phyloP scores from a whole-genome alignment of 139 green algal genomes.

The Volvox africanus region DNA sequence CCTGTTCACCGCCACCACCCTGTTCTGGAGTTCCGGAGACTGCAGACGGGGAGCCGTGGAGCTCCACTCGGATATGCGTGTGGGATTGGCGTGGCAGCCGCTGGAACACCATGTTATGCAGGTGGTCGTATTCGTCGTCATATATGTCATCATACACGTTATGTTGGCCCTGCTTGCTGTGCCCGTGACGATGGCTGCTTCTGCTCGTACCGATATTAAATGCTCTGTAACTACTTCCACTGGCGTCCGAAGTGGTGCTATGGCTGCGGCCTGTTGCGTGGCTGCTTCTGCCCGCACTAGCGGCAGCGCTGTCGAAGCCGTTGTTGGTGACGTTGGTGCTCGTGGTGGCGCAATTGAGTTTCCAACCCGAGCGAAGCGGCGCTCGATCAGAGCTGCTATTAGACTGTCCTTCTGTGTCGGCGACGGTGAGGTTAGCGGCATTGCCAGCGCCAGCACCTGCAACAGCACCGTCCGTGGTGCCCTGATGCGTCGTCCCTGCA shows the following conservation, averaged over 20 bases:
- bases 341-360: background rate
- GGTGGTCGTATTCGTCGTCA: constrained; percentile 11
- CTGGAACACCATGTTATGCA: constrained; percentile 38
- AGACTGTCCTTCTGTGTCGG: background rate
- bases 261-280: background rate
- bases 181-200: background rate
- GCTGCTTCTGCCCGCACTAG: too few species aligned
- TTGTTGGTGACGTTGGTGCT: background rate
- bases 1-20: background rate
- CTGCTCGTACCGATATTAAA: background rate
- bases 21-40: background rate
- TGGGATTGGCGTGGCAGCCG: background rate
- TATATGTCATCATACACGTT: background rate
- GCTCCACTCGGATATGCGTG: background rate
- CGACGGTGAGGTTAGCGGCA: background rate
- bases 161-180: background rate
- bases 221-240: too few species aligned
- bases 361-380: background rate
- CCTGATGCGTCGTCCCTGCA: too few species aligned
- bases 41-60: background rate
- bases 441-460: background rate
- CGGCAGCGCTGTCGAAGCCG: background rate
- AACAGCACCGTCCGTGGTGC: too few species aligned
- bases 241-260: background rate
- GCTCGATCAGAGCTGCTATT: background rate